Percentiles rank a stretch among this genome's conserved stretches.
Evolutionary conservation across 192 early-diverging fungal genomes (phyloP).

Genomic region (Diversispora eburnea): DNA sequence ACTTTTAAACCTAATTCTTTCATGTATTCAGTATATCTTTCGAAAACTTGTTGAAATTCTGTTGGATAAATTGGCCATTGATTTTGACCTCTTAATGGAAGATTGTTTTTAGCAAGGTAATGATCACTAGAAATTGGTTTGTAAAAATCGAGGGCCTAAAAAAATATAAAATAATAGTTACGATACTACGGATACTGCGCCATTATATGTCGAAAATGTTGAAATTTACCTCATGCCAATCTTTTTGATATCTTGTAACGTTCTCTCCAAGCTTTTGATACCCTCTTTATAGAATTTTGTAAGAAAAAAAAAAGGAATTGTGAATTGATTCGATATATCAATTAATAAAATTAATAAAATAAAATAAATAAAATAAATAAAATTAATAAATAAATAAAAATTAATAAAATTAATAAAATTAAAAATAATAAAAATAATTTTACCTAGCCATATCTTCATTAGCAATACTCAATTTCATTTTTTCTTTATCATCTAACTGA

Average conservation of each 20-base stretch:
- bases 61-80: conserved; percentile 31
- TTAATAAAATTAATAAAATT: background rate
- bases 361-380: too few relatives aligned
- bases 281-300: conserved; percentile 31
- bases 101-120: conserved; percentile 15
- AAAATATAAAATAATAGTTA: background rate
- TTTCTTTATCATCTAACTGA: conserved; percentile 32
- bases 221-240: conserved; percentile 46
- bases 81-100: conserved; percentile 42
- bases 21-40: conserved; percentile 44
- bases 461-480: conserved; percentile 37
- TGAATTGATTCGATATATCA: too few relatives aligned
- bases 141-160: conserved; percentile 42
- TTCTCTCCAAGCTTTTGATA: conserved; percentile 52
- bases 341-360: too few relatives aligned
- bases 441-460: conserved; percentile 43
- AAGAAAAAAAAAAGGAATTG: background rate
- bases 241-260: conserved; percentile 47
- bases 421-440: background rate
- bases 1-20: conserved; percentile 31
- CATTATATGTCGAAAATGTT: background rate
- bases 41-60: conserved; percentile 34
- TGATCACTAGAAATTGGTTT: conserved; percentile 36
- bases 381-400: background rate
- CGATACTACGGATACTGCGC: too few relatives aligned